phyloP scores from a whole-genome alignment of 805 yeast species.

The Wickerhamomyces strasburgensis region DNA sequence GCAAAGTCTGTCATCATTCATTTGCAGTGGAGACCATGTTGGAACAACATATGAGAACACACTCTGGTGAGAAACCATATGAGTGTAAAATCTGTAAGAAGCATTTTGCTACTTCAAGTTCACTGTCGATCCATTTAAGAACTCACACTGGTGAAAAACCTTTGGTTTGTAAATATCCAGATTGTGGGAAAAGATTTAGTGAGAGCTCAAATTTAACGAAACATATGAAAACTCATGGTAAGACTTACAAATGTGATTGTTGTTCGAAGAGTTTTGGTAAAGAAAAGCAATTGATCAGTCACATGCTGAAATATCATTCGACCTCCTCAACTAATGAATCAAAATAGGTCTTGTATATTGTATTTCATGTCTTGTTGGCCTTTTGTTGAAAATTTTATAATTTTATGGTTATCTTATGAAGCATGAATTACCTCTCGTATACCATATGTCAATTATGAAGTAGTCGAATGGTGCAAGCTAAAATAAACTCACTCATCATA shows the following conservation, averaged over 20 bases:
- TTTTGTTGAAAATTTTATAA: no score
- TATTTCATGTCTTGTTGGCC: no score
- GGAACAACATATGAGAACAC: slow-evolving; percentile 76
- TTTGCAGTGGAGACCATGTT: slow-evolving; percentile 79
- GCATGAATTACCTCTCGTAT: no score
- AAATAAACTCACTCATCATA: no score
- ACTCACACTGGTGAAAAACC: slow-evolving; percentile 93
- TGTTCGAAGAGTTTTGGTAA: slow-evolving; percentile 52
- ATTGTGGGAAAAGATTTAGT: slow-evolving; percentile 79
- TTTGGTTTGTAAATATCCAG: slow-evolving; percentile 67
- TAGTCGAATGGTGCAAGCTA: no score
- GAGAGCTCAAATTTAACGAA: slow-evolving; percentile 87
- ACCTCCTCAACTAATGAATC: no score
- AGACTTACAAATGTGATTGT: slow-evolving; percentile 43
- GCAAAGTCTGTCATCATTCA: slow-evolving; percentile 59
- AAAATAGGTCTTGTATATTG: no score
- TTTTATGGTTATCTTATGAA: no score
- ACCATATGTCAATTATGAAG: no score
- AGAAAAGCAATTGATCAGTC: slow-evolving; percentile 37
- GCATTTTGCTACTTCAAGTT: slow-evolving; percentile 74
- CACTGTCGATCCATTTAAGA: slow-evolving; percentile 76
- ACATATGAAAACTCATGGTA: slow-evolving; percentile 75
- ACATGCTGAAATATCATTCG: slow-evolving; percentile 25
- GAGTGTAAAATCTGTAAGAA: slow-evolving; percentile 70
- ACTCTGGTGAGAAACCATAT: slow-evolving; percentile 88